Conservation (phyloP, 2,329 filamentous ascomycete species). For the Thelonectria discophora region DNA sequence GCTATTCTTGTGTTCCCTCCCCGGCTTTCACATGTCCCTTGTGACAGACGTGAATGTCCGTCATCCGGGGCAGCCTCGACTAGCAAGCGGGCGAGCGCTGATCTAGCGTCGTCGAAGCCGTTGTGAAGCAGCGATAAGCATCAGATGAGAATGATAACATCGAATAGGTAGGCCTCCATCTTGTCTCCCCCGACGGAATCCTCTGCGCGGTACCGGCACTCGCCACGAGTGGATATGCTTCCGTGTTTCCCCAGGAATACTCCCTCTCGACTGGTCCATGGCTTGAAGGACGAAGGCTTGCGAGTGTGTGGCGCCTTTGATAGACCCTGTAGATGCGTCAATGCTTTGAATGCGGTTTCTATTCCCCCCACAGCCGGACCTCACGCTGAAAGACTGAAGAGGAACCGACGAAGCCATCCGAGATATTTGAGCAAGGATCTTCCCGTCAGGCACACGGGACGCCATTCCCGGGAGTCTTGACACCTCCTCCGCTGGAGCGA, state of each 20-base stretch:
- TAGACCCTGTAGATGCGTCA: slow-evolving; percentile 50
- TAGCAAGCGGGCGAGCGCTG: slow-evolving; percentile 18
- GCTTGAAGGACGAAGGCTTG: slow-evolving; percentile 14
- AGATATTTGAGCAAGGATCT: slow-evolving; percentile 31
- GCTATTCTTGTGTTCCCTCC: slow-evolving; percentile 18
- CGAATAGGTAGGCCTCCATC: neutral
- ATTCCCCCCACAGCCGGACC: slow-evolving; percentile 33
- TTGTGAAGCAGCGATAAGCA: slow-evolving; percentile 8
- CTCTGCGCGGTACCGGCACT: slow-evolving; percentile 15
- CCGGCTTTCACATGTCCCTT: slow-evolving; percentile 7
- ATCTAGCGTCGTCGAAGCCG: slow-evolving; percentile 9
- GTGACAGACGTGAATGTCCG: slow-evolving; percentile 20
- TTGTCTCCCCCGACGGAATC: slow-evolving; percentile 6
- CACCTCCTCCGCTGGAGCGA: slow-evolving; percentile 10
- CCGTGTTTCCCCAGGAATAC: slow-evolving; percentile 13
- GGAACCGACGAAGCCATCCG: slow-evolving; percentile 36
- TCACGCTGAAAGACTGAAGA: slow-evolving; percentile 8
- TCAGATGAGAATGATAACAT: neutral
- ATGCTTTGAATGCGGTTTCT: slow-evolving; percentile 50
- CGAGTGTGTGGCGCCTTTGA: slow-evolving; percentile 33
- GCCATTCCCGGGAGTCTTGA: slow-evolving; percentile 21
- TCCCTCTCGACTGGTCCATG: slow-evolving; percentile 4
- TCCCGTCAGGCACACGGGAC: slow-evolving; percentile 30
- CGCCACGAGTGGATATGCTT: slow-evolving; percentile 15
- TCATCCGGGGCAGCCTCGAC: slow-evolving; percentile 19